These are phyloP conservation scores for Trichosanthes truncata DNA, from an alignment of 306 rosid genomes.

Conservation along the genomic window DNA sequence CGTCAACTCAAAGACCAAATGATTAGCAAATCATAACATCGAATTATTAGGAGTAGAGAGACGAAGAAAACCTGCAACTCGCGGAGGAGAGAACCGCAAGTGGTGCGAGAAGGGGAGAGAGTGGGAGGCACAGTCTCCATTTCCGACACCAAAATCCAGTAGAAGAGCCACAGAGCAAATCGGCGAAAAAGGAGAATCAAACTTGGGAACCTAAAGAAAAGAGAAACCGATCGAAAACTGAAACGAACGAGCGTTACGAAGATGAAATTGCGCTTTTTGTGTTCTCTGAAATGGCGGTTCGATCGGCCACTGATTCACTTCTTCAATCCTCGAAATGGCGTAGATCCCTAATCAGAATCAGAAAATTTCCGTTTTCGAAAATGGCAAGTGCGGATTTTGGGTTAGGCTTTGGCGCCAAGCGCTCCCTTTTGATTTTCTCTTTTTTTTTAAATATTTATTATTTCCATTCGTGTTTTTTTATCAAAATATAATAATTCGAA, in stretches of 20 bases:
- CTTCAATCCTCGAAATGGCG: neutral
- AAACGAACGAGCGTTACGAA: conserved; percentile 12
- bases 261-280: neutral
- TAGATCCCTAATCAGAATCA: neutral
- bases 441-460: neutral
- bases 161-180: neutral
- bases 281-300: neutral
- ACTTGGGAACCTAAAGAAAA: conserved; percentile 15
- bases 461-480: neutral
- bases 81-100: conserved; percentile 85
- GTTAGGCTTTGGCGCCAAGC: conserved; percentile 51
- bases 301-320: too few species aligned
- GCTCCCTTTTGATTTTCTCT: neutral
- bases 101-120: conserved; percentile 69
- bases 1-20: neutral
- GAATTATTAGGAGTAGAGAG: neutral
- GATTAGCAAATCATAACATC: neutral
- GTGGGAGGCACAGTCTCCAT: conserved; percentile 37
- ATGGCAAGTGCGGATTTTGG: conserved; percentile 15
- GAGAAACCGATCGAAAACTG: neutral
- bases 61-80: conserved; percentile 60
- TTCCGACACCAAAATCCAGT: neutral
- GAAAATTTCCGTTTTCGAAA: neutral
- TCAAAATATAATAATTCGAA: neutral
- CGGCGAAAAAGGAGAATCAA: neutral